Base-by-base conservation (phyloP, 2,329 filamentous ascomycete species). In the Aspergillus unguis region DNA sequence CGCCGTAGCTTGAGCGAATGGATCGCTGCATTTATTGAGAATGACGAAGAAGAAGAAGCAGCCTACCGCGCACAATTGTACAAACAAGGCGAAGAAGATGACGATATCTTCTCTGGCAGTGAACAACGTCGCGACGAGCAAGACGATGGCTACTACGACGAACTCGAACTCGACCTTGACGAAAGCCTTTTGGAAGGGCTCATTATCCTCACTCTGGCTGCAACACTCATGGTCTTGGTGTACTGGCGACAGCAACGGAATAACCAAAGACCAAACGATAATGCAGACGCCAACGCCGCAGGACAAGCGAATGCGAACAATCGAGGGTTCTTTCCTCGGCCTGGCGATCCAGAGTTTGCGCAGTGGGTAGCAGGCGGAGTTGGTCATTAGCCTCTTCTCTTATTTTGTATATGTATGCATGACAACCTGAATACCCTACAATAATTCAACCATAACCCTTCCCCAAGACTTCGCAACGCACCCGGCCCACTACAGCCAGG, bases 101-200 rank as follows among this genome's bases (percentile, higher is more conserved):
- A 70, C 11, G 65, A 73, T 26, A 53, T 71, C 27, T 53, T 69
- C 35, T 64, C 65, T 44, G 47, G 53, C n/a, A 41, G 38, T 25
- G 58, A 62, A 38, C 52, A 62, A 46, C 50, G 58, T 26, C 48
- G 66, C 25, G 65, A 65, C 9, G 70, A 69, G 45, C 61, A 72
- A 35, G 67, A 84, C 23, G 75, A 76, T 11, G 77, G 81, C 51
- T 80, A 80, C 44, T 77, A 80, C 53, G 85, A 87, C 47, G 85
- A 85, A 2, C 72, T 85, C 17, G 79, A 80, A 25, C 77, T 82
- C 5, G 78, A 83, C 2, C 79, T 88, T 29, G 88, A 92, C 46
- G 90, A 91, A 43, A 88, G 90, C 9, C 75, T 96, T 11, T 60
- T 96, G 8, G 94, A 97, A 71, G 92, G 87, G 40, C 72, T 96